Conservation (phyloP, 2,329 filamentous ascomycete genomes). For the Fusarium sp. region DNA sequence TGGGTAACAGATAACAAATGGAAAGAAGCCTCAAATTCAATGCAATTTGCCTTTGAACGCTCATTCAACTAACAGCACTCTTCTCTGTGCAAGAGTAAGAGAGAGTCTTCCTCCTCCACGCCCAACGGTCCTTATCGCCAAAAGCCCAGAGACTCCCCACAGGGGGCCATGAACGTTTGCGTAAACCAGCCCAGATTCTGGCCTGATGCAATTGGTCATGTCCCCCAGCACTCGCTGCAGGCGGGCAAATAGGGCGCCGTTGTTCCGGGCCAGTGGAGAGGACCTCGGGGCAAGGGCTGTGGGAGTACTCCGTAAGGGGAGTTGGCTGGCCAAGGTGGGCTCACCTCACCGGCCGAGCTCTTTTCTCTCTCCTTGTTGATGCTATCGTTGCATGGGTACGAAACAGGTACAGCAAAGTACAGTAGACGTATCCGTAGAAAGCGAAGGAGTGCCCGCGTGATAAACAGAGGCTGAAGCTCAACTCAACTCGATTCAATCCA, state of each 20-base stretch:
- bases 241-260: slow-evolving; percentile 47
- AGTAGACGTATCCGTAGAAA: neutral
- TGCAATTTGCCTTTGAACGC: slow-evolving; percentile 5
- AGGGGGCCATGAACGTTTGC: slow-evolving; percentile 35
- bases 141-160: neutral
- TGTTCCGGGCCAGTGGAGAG: slow-evolving; percentile 50
- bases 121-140: slow-evolving; percentile 36
- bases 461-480: slow-evolving; percentile 34
- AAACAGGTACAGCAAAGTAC: slow-evolving; percentile 14
- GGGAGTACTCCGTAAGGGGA: neutral
- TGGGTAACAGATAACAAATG: slow-evolving; percentile 4
- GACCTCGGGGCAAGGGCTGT: slow-evolving; percentile 46
- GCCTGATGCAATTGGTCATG: slow-evolving; percentile 49
- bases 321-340: slow-evolving; percentile 34
- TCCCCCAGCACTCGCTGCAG: slow-evolving; percentile 32
- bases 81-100: slow-evolving; percentile 26
- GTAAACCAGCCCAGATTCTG: slow-evolving; percentile 49
- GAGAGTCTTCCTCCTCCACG: slow-evolving; percentile 13
- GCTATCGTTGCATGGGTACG: slow-evolving; percentile 34
- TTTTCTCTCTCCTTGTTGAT: slow-evolving; percentile 23
- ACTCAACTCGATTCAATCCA: slow-evolving; percentile 17
- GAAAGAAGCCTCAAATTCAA: neutral
- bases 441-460: slow-evolving; percentile 9
- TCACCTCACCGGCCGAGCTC: slow-evolving; percentile 27
- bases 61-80: slow-evolving; percentile 2